Evolutionary conservation across 495 filamentous ascomycete genomes (phyloP).

Genomic region (Entonaema liquescens): DNA sequence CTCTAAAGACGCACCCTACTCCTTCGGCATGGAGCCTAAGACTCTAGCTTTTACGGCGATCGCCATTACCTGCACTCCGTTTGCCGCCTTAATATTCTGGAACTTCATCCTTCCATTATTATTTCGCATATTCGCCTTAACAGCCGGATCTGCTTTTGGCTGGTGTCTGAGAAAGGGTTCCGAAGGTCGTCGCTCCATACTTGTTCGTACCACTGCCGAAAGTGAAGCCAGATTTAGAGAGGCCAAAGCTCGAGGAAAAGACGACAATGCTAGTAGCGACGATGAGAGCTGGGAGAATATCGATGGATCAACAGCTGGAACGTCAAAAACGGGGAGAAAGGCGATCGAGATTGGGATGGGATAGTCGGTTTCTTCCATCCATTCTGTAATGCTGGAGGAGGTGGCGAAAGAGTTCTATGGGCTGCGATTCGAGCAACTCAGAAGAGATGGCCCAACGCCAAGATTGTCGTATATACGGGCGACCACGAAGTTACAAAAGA

Average conservation of each 20-base stretch:
- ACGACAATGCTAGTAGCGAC: slow-evolving; percentile 47
- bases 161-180: slow-evolving; percentile 74
- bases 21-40: slow-evolving; percentile 41
- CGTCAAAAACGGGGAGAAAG: slow-evolving; percentile 63
- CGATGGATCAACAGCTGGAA: slow-evolving; percentile 62
- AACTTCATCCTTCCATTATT: slow-evolving; percentile 46
- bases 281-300: slow-evolving; percentile 83
- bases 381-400: slow-evolving; percentile 96
- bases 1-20: slow-evolving; percentile 16
- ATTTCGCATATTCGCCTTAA: slow-evolving; percentile 49
- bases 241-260: slow-evolving; percentile 47
- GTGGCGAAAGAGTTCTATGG: slow-evolving; percentile 96
- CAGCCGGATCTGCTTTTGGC: slow-evolving; percentile 62
- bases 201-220: slow-evolving; percentile 66
- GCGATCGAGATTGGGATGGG: slow-evolving; percentile 74
- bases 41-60: slow-evolving; percentile 41
- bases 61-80: slow-evolving; percentile 40
- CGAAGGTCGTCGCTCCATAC: slow-evolving; percentile 66
- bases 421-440: slow-evolving; percentile 93
- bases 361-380: slow-evolving; percentile 97
- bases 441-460: slow-evolving; percentile 84
- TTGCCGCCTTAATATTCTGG: slow-evolving; percentile 37
- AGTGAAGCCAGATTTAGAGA: slow-evolving; percentile 65
- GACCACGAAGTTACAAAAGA: slow-evolving; percentile 87
- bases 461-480: slow-evolving; percentile 92